phyloP scores from a whole-genome alignment of 139 green algal genomes.

The Astrephomene gubernaculifera region DNA sequence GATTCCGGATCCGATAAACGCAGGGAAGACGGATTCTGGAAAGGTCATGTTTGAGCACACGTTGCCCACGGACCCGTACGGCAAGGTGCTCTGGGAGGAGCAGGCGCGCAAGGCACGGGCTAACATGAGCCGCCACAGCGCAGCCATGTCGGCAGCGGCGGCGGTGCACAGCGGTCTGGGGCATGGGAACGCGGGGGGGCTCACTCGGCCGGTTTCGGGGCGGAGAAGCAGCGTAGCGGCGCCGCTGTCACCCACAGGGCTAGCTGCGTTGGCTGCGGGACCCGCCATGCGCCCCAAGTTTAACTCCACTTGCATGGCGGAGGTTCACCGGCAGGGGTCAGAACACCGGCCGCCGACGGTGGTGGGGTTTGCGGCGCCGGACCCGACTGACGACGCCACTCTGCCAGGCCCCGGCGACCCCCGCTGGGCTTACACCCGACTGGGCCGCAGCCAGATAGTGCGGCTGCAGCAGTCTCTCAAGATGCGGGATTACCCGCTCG shows the following conservation, averaged over 20 bases:
- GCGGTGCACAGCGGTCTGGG: neutral
- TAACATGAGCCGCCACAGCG: conserved; percentile 15
- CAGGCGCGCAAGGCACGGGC: conserved; percentile 25
- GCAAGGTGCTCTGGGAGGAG: conserved; percentile 38
- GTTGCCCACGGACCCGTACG: conserved; percentile 30
- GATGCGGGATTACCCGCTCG: neutral
- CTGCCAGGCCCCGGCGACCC: conserved; percentile 25
- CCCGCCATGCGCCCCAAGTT: conserved; percentile 7
- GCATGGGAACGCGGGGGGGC: neutral
- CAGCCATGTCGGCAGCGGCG: neutral
- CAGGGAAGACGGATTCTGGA: conserved; percentile 7
- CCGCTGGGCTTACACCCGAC: conserved; percentile 32
- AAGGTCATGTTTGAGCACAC: conserved; percentile 43
- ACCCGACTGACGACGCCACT: conserved; percentile 12
- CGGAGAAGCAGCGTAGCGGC: too few relatives aligned
- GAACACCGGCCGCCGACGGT: conserved; percentile 18
- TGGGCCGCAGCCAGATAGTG: conserved; percentile 33
- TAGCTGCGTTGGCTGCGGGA: neutral
- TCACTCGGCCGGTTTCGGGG: too few relatives aligned
- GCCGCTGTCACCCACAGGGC: neutral
- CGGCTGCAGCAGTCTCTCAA: conserved; percentile 30
- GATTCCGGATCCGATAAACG: neutral
- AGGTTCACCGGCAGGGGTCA: neutral
- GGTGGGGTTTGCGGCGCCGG: conserved; percentile 24
- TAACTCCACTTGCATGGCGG: neutral